phyloP scores from a whole-genome alignment of 352 stramenopile species.

The Globisporangium iwayamae region DNA sequence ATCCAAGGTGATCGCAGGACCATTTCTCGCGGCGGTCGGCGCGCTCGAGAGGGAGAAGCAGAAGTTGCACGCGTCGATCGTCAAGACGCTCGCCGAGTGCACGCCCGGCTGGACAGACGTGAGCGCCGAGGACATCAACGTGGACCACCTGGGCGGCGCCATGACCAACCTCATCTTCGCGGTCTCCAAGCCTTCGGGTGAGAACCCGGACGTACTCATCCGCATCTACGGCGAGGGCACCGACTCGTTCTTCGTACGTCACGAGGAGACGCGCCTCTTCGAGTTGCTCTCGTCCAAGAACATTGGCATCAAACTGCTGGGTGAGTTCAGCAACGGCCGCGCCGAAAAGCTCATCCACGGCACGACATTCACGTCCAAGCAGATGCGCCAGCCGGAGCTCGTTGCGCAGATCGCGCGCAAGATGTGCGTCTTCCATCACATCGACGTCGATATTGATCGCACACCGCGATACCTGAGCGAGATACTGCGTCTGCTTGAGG shows the following conservation, averaged over 20 bases:
- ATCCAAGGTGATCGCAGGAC: constrained; percentile 44
- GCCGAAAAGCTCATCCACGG: constrained; percentile 76
- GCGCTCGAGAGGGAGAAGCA: constrained; percentile 65
- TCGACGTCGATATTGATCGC: constrained; percentile 66
- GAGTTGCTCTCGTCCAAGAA: constrained; percentile 61
- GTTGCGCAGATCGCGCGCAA: constrained; percentile 56
- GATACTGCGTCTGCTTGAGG: constrained; percentile 51
- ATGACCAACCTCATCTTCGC: constrained; percentile 88
- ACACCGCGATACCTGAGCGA: constrained; percentile 52
- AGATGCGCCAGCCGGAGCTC: constrained; percentile 61
- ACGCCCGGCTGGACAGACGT: constrained; percentile 57
- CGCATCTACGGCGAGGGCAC: constrained; percentile 82
- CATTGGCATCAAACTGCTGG: constrained; percentile 71
- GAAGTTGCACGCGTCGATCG: constrained; percentile 65
- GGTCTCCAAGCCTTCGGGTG: constrained; percentile 59
- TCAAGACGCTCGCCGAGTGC: constrained; percentile 49
- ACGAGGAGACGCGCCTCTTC: constrained; percentile 76
- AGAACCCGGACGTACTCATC: constrained; percentile 67
- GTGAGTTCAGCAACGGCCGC: constrained; percentile 76
- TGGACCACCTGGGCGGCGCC: constrained; percentile 66
- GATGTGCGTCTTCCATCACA: constrained; percentile 64
- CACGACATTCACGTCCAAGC: constrained; percentile 53
- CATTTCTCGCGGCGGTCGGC: constrained; percentile 51
- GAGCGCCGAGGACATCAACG: constrained; percentile 49
- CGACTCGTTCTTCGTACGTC: constrained; percentile 75